A percentile compares a stretch with the other conserved stretches of the same genome.
Evolutionary conservation across 129 eudicot species (phyloP).

Genomic region (Ambrosia artemisiifolia): DNA sequence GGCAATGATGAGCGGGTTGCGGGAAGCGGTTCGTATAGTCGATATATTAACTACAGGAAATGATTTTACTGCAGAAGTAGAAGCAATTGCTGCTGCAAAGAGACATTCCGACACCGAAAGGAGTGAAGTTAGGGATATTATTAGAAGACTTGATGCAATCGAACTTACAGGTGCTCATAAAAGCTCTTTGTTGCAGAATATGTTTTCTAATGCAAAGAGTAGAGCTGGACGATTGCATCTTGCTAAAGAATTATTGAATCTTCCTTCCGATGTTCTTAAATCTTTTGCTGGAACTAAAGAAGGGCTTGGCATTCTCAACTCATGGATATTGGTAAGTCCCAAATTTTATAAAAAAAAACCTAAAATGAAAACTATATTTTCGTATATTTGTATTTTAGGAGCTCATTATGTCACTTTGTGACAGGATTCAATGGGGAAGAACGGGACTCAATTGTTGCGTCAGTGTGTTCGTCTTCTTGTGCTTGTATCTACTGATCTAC

Average conservation of each 20-base stretch:
- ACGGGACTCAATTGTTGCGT: slow-evolving; percentile 95
- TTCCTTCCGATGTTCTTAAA: slow-evolving; percentile 71
- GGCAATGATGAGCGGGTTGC: slow-evolving; percentile 98
- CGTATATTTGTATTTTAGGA: neutral
- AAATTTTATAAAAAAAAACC: neutral
- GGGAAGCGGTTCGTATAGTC: slow-evolving; percentile 92
- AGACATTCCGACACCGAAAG: slow-evolving; percentile 63
- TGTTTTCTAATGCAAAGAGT: slow-evolving; percentile 81
- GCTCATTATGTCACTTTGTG: slow-evolving; percentile 10
- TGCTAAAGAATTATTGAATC: slow-evolving; percentile 73
- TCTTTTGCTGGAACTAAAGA: slow-evolving; percentile 90
- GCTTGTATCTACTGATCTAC: slow-evolving; percentile 85
- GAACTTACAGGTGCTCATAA: slow-evolving; percentile 52
- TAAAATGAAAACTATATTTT: neutral
- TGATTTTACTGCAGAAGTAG: slow-evolving; percentile 83
- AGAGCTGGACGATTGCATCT: slow-evolving; percentile 85
- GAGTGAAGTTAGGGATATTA: slow-evolving; percentile 82
- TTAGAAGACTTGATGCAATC: slow-evolving; percentile 64
- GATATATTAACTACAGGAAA: slow-evolving; percentile 75
- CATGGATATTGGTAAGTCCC: slow-evolving; percentile 84
- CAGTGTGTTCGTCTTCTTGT: slow-evolving; percentile 98
- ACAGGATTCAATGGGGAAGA: slow-evolving; percentile 99
- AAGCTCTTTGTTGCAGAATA: slow-evolving; percentile 56
- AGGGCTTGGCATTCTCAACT: slow-evolving; percentile 78
- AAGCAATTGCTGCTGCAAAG: slow-evolving; percentile 84